phyloP scores from a whole-genome alignment of 352 stramenopile species.

The Albugo candida region DNA sequence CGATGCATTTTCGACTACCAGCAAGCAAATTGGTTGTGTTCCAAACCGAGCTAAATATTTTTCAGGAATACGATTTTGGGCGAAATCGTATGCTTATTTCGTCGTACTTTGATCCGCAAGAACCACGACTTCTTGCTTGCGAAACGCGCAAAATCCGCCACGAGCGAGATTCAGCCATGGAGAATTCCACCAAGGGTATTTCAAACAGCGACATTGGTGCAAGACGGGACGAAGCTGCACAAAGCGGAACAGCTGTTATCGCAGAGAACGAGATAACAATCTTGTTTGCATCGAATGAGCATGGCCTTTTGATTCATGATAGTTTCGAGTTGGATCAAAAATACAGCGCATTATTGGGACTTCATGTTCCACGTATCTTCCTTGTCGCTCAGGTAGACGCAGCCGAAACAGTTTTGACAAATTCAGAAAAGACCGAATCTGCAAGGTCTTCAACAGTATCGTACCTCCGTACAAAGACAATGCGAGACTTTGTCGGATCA shows the following conservation, averaged over 20 bases:
- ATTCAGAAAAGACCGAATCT: slow-evolving; percentile 12
- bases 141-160: slow-evolving; percentile 22
- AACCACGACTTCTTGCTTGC: slow-evolving; percentile 74
- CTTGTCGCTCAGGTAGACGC: slow-evolving; percentile 31
- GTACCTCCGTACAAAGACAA: slow-evolving; percentile 62
- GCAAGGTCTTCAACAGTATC: slow-evolving; percentile 10
- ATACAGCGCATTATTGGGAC: slow-evolving; percentile 62
- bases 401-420: slow-evolving; percentile 19
- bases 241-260: slow-evolving; percentile 5
- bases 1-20: slow-evolving; percentile 65
- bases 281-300: slow-evolving; percentile 83
- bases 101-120: slow-evolving; percentile 81
- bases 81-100: slow-evolving; percentile 39
- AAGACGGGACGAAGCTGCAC: slow-evolving; percentile 1
- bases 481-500: slow-evolving; percentile 86
- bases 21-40: slow-evolving; percentile 80
- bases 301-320: slow-evolving; percentile 83
- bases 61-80: slow-evolving; percentile 81
- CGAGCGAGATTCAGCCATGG: not conserved
- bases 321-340: slow-evolving; percentile 71
- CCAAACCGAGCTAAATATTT: slow-evolving; percentile 76
- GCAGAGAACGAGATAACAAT: slow-evolving; percentile 77
- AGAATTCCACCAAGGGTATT: slow-evolving; percentile 5
- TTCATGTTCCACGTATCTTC: slow-evolving; percentile 69
- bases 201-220: slow-evolving; percentile 22